Evolutionary conservation across 768 basidiomycete species (phyloP).

Genomic region (Dacryopinax primogenitus): DNA sequence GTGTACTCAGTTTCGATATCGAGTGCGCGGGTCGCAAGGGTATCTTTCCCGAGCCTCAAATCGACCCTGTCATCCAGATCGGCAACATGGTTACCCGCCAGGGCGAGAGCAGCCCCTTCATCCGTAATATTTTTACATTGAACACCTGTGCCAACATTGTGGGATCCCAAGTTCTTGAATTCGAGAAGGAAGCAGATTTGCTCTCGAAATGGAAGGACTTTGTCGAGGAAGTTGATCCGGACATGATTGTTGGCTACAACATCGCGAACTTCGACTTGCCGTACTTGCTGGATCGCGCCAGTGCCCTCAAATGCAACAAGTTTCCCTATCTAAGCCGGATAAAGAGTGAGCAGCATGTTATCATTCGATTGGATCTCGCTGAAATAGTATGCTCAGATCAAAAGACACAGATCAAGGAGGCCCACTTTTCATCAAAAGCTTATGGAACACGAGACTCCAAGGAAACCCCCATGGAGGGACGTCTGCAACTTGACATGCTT

Average conservation of each 20-base stretch:
- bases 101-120: constrained; percentile 86
- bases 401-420: constrained; percentile 72
- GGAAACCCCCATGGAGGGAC: constrained; percentile 78
- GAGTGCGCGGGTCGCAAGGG: constrained; percentile 98
- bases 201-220: constrained; percentile 83
- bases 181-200: constrained; percentile 58
- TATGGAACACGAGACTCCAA: constrained; percentile 96
- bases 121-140: constrained; percentile 91
- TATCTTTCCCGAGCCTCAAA: constrained; percentile 81
- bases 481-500: constrained; percentile 87
- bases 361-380: neutral
- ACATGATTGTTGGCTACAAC: constrained; percentile 95
- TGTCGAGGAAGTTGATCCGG: constrained; percentile 79
- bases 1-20: constrained; percentile 96
- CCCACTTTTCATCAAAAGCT: constrained; percentile 96
- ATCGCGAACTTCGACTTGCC: constrained; percentile 90
- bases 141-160: constrained; percentile 91
- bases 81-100: constrained; percentile 98
- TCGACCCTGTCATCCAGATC: constrained; percentile 95
- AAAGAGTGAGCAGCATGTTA: constrained; percentile 39
- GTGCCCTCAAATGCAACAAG: constrained; percentile 51
- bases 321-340: constrained; percentile 71
- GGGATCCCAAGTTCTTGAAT: constrained; percentile 89
- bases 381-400: constrained; percentile 36
- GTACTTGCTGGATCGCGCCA: constrained; percentile 86